Conservation (phyloP, 2,329 filamentous ascomycete species). For the Xylaria arbuscula region DNA sequence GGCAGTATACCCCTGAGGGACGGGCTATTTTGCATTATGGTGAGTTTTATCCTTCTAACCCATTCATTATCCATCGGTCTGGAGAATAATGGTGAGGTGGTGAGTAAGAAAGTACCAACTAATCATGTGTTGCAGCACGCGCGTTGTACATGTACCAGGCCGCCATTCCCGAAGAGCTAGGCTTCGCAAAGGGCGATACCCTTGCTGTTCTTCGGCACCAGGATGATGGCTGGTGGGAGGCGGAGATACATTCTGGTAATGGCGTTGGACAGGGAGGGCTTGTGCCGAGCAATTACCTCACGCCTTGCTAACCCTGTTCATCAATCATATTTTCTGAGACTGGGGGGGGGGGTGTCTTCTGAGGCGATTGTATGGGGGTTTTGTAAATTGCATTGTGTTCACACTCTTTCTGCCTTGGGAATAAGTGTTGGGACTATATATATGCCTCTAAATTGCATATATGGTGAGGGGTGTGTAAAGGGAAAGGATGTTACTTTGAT, state of each 20-base stretch:
- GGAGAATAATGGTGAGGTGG: slow-evolving; percentile 34
- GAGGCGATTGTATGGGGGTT: background rate
- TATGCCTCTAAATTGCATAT: slow-evolving; percentile 33
- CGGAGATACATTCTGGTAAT: slow-evolving; percentile 81
- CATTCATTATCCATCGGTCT: background rate
- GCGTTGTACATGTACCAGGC: slow-evolving; percentile 95
- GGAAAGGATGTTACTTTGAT: slow-evolving; percentile 13
- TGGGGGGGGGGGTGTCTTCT: background rate
- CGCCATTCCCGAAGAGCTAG: slow-evolving; percentile 93
- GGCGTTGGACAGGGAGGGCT: slow-evolving; percentile 66
- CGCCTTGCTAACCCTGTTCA: slow-evolving; percentile 54
- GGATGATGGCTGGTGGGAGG: slow-evolving; percentile 99
- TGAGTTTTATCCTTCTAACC: slow-evolving; percentile 65
- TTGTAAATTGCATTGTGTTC: background rate
- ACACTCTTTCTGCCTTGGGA: no score
- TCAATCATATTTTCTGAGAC: background rate
- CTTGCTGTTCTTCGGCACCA: slow-evolving; percentile 89
- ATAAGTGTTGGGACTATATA: background rate
- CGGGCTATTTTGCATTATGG: slow-evolving; percentile 91
- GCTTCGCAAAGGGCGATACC: slow-evolving; percentile 91
- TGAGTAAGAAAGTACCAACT: background rate
- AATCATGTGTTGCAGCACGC: slow-evolving; percentile 69
- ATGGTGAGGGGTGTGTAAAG: slow-evolving; percentile 16
- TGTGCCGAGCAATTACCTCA: slow-evolving; percentile 75
- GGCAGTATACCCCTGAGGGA: slow-evolving; percentile 87